Conservation (phyloP, 495 filamentous ascomycete genomes). For the Parmelia sp. region DNA sequence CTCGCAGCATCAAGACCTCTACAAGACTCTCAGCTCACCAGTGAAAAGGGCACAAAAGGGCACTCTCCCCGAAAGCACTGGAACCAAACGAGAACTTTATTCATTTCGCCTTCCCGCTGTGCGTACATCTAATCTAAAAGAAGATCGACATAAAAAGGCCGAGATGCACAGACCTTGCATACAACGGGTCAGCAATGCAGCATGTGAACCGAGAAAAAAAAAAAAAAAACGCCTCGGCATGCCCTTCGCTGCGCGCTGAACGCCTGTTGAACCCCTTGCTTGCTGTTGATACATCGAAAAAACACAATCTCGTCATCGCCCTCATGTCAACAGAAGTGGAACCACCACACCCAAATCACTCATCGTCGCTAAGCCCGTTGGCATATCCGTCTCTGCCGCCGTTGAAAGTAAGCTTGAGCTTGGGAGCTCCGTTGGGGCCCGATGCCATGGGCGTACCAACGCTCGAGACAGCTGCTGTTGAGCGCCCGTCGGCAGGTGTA, state of each 20-base stretch:
- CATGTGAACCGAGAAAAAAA: too few species aligned
- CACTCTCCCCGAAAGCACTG: too few species aligned
- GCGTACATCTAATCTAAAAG: background rate
- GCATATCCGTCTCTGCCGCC: conserved; percentile 39
- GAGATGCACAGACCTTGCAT: background rate
- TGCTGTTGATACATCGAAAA: conserved; percentile 18
- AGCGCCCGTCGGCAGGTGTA: conserved; percentile 51
- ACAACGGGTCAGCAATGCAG: background rate
- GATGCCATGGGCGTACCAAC: conserved; percentile 64
- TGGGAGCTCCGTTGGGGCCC: conserved; percentile 45
- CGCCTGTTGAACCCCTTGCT: background rate
- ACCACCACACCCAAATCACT: background rate
- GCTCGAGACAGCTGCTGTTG: conserved; percentile 58
- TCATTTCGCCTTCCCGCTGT: background rate
- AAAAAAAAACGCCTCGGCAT: background rate
- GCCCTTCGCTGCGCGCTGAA: background rate
- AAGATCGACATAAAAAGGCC: background rate
- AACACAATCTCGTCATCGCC: conserved; percentile 5
- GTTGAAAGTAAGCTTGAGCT: conserved; percentile 55
- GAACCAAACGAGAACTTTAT: background rate
- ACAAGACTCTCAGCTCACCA: too few species aligned
- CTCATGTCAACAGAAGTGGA: background rate
- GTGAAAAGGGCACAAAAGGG: too few species aligned
- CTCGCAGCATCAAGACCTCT: too few species aligned
- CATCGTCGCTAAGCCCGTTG: conserved; percentile 30